phyloP scores from a whole-genome alignment of 768 basidiomycete species.

The Calocybe cyanea region DNA sequence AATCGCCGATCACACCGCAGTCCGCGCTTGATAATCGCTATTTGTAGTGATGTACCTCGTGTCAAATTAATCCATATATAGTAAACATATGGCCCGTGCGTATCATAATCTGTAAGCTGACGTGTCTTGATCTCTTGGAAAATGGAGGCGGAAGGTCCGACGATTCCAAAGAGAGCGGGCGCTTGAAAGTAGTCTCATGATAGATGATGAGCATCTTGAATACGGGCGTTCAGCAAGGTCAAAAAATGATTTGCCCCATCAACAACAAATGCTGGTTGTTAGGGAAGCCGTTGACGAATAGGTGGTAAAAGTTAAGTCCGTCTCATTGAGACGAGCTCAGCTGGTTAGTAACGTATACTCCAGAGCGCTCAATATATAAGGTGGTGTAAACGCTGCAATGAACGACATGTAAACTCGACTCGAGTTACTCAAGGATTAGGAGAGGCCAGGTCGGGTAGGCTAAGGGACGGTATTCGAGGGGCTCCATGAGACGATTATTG shows the following conservation, averaged over 20 bases:
- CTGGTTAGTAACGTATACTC: no score
- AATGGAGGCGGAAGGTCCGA: no score
- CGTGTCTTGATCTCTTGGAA: neutral
- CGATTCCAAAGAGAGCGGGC: neutral
- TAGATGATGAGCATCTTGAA: conserved; percentile 8
- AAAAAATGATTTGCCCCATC: neutral
- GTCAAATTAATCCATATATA: no score
- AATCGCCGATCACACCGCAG: no score
- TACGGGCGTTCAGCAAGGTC: conserved; percentile 6
- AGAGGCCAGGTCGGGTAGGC: conserved; percentile 1
- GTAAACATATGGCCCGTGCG: conserved; percentile 1
- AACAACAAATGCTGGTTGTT: conserved; percentile 6
- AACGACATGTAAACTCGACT: no score
- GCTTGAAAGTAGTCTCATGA: conserved; percentile 10
- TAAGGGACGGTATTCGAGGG: neutral
- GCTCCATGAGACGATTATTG: conserved; percentile 16
- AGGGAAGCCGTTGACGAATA: conserved; percentile 1
- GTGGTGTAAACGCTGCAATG: no score
- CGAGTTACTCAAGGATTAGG: no score
- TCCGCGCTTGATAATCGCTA: no score
- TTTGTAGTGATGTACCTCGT: conserved; percentile 5
- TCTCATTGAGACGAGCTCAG: no score
- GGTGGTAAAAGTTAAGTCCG: conserved; percentile 3
- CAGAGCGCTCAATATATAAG: no score
- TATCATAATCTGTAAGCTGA: no score